Evolutionary conservation across 108 stramenopile species (phyloP).

Genomic region (Skeletonema grethae): DNA sequence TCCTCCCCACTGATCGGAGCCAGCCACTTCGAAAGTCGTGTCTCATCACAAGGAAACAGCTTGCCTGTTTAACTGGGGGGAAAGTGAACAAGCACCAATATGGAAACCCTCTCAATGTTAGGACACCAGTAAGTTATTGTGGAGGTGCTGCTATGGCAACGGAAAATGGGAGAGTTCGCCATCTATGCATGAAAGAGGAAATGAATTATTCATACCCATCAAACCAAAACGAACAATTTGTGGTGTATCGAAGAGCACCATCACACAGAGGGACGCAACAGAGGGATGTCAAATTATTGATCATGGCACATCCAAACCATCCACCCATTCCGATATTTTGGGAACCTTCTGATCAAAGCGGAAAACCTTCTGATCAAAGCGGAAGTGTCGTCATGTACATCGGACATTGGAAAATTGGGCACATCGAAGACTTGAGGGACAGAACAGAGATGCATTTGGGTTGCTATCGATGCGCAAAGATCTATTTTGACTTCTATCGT

Average conservation of each 20-base stretch:
- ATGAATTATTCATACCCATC: constrained; percentile 5
- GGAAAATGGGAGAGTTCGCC: constrained; percentile 17
- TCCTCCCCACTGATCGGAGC: too few relatives aligned
- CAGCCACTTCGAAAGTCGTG: constrained; percentile 4
- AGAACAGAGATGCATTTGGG: background rate
- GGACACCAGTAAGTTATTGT: constrained; percentile 14
- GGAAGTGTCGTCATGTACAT: constrained; percentile 10
- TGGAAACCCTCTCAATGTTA: constrained; percentile 15
- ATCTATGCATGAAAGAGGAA: constrained; percentile 23
- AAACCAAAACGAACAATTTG: constrained; percentile 3
- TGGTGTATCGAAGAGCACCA: constrained; percentile 8
- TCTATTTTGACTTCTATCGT: background rate
- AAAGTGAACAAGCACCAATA: constrained; percentile 4
- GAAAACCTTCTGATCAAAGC: constrained; percentile 4
- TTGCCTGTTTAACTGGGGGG: constrained; percentile 20
- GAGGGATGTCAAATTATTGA: background rate
- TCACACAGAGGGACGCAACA: background rate
- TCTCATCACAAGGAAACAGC: constrained; percentile 12
- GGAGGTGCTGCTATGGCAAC: constrained; percentile 13
- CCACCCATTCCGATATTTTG: constrained; percentile 24
- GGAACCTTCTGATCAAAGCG: constrained; percentile 8
- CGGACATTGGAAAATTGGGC: constrained; percentile 16
- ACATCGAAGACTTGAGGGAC: constrained; percentile 5
- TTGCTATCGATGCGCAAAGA: background rate
- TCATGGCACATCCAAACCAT: background rate